Evolutionary conservation across 1,139 yeast genomes (phyloP), one percentile per base, ranked within the genome.

Genomic region (Meyerozyma elateridarum): DNA sequence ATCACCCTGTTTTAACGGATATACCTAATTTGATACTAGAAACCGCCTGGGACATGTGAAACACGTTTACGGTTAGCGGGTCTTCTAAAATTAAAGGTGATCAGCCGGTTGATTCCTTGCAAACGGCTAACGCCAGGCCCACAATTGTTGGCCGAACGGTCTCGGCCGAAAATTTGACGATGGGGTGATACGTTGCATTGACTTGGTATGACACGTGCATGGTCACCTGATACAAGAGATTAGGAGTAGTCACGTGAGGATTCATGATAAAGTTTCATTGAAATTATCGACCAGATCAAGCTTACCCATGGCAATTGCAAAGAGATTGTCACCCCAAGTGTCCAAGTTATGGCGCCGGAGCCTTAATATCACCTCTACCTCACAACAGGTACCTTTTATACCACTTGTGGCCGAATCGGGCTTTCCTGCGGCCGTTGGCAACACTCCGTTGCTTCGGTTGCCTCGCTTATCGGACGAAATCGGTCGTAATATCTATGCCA

Each of bases 401-500:
- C 89, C 89, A 2, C 57, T 79, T 26, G 76, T 74, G 1, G 63
- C 85, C 14, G 68, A 70, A 34, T 59, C 63, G 19, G 93, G 93
- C 12, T 67, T 85, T 42, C 70, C 80, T 3, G 83, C 75, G 19
- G 91, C 95, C 8, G 77, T 87, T 39, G 96, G 96, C 30, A 85
- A 85, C 56, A 87, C 96, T 3, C 95, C 96, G 13, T 64, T 87
- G 45, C 63, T 87, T 42, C 71, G 73, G 44, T 68, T 88, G 32
- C 79, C 81, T 36, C 64, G 62, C 29, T 65, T 85, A 29, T 78
- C 87, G 12, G 61, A 66, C 21, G 71, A 72, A 42, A 58, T 79
- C 13, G 87, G 87, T 8, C 65, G 95, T 46, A 83, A 87, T 48
- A 77, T 87, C 44, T 85, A 76, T 52, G 96, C 85, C 32, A 87